Percentiles rank a stretch among this genome's conserved stretches.
phyloP scores from a whole-genome alignment of 1,284 basidiomycete genomes.

The Ustilago lituana region DNA sequence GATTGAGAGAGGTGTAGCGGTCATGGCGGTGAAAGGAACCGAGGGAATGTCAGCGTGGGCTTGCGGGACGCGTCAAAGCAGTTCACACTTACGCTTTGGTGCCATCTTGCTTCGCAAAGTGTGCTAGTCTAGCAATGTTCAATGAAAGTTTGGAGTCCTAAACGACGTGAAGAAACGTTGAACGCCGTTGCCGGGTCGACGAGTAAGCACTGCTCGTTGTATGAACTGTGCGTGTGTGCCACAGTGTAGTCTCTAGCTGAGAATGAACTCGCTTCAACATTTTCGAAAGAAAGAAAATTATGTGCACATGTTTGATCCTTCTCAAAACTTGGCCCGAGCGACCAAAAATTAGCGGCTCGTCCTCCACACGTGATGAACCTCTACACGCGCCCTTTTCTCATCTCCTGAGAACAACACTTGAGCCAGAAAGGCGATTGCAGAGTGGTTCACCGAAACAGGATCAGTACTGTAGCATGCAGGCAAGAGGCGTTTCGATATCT shows the following conservation, averaged over 20 bases:
- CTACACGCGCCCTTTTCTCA: conserved; percentile 20
- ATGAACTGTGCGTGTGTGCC: no score
- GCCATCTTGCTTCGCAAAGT: conserved; percentile 16
- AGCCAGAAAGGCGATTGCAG: no score
- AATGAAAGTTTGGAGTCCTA: no score
- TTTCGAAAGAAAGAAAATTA: conserved; percentile 16
- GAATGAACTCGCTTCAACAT: conserved; percentile 30
- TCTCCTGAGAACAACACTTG: no score
- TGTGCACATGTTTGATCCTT: conserved; percentile 16
- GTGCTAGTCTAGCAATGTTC: background rate
- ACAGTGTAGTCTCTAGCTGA: conserved; percentile 4
- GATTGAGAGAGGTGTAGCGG: no score
- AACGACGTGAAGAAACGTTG: background rate
- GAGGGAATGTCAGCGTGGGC: conserved; percentile 7
- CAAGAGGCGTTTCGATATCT: no score
- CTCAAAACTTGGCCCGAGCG: conserved; percentile 10
- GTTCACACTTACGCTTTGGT: conserved; percentile 18
- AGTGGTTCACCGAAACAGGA: no score
- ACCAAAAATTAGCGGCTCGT: background rate
- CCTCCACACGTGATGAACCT: conserved; percentile 42
- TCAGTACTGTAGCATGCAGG: no score
- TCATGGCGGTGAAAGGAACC: background rate
- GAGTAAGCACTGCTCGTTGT: no score
- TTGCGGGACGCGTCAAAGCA: background rate
- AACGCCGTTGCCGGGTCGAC: no score